Conservation (phyloP, 495 filamentous ascomycete species). For the Neurospora sp. region DNA sequence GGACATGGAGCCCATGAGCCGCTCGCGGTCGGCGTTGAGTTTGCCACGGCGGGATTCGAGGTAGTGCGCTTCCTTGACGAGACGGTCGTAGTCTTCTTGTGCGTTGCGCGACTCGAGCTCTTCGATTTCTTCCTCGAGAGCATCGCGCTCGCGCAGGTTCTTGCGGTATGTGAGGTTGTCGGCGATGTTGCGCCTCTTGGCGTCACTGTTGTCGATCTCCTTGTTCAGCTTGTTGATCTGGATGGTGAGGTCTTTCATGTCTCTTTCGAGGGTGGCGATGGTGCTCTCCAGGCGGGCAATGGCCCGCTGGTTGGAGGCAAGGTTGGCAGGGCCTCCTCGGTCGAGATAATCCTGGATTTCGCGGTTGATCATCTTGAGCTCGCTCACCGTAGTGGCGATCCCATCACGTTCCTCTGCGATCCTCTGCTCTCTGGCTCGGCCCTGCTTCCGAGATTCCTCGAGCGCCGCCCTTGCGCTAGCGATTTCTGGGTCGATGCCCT, state of each 20-base stretch:
- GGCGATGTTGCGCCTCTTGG: constrained; percentile 68
- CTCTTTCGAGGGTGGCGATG: constrained; percentile 53
- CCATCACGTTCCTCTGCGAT: constrained; percentile 61
- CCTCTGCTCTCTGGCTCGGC: constrained; percentile 61
- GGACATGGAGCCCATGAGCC: constrained; percentile 61
- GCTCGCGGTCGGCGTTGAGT: constrained; percentile 37
- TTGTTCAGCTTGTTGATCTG: constrained; percentile 70
- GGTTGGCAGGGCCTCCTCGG: constrained; percentile 60
- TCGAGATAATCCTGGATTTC: constrained; percentile 76
- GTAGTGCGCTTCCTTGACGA: constrained; percentile 53
- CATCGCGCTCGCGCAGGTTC: constrained; percentile 54
- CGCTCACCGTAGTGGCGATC: constrained; percentile 60
- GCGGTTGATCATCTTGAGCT: constrained; percentile 62
- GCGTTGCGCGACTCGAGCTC: constrained; percentile 74
- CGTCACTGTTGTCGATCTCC: constrained; percentile 64
- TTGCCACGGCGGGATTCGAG: constrained; percentile 52
- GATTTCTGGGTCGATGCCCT: constrained; percentile 59
- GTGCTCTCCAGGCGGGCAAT: constrained; percentile 57
- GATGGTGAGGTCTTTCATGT: constrained; percentile 54
- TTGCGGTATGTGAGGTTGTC: constrained; percentile 83
- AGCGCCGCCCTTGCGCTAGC: constrained; percentile 60
- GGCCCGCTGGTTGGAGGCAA: constrained; percentile 57
- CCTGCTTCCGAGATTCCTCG: constrained; percentile 63
- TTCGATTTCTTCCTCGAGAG: constrained; percentile 57
- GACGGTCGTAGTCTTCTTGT: constrained; percentile 66